A percentile compares a stretch with the other conserved stretches of the same genome.
Conservation (phyloP, 441 rosid genomes). For the Lepidium campestre region DNA sequence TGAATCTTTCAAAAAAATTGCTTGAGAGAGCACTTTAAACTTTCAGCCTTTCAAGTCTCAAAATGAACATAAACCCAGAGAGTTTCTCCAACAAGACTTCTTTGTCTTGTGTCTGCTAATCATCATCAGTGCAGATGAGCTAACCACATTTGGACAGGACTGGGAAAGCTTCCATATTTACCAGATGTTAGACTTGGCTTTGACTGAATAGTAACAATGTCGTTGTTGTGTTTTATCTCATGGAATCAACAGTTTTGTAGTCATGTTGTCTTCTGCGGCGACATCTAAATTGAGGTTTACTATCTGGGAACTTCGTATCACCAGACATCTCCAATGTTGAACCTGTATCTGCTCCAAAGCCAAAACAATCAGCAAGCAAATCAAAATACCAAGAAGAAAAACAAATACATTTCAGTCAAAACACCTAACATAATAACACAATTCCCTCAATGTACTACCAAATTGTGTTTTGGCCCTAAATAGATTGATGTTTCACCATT, state of each 20-base stretch:
- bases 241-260: conserved; percentile 54
- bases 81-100: not conserved
- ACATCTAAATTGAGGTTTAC: conserved; percentile 59
- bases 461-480: not conserved
- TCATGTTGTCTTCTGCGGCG: conserved; percentile 86
- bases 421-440: not conserved
- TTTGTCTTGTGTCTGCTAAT: not conserved
- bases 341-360: conserved; percentile 26
- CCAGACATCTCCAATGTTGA: conserved; percentile 71
- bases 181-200: not conserved
- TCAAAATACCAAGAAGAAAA: not conserved
- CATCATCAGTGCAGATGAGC: not conserved
- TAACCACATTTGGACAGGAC: not conserved
- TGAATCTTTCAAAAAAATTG: not conserved
- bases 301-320: conserved; percentile 62
- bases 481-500: not conserved
- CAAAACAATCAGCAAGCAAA: conserved; percentile 6
- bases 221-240: conserved; percentile 25
- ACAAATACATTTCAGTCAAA: not conserved
- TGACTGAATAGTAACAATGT: not conserved
- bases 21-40: not conserved
- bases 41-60: not conserved
- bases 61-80: not conserved
- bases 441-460: not conserved
- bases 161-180: not conserved